phyloP scores from a whole-genome alignment of 1,284 basidiomycete species.

The Ganoderma lingzhi region DNA sequence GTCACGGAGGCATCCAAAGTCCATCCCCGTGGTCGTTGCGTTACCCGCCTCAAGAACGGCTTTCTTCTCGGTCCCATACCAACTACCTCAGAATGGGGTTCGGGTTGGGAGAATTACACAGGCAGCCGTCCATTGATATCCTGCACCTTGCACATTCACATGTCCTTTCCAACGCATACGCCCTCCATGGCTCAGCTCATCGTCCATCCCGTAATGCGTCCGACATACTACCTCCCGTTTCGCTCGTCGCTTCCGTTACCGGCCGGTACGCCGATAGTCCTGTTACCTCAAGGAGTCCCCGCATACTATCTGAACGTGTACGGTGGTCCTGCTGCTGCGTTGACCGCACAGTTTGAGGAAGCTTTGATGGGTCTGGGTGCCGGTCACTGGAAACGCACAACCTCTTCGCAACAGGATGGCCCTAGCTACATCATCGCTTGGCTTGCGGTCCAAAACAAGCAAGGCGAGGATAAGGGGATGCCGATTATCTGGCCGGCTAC shows the following conservation, averaged over 20 bases:
- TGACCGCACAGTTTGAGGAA: constrained; percentile 69
- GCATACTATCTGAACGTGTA: constrained; percentile 76
- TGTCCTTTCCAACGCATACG: constrained; percentile 41
- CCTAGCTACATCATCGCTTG: constrained; percentile 71
- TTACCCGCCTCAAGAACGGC: constrained; percentile 60
- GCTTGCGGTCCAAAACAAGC: constrained; percentile 76
- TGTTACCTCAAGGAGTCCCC: constrained; percentile 74
- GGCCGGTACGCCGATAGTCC: constrained; percentile 67
- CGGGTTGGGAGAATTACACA: constrained; percentile 65
- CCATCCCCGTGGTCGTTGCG: constrained; percentile 39
- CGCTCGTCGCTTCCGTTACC: constrained; percentile 50
- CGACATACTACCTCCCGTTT: constrained; percentile 61
- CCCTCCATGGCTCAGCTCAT: constrained; percentile 52
- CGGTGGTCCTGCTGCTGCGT: constrained; percentile 64
- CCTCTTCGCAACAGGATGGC: neutral
- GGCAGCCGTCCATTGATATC: constrained; percentile 61
- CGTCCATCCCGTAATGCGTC: constrained; percentile 64
- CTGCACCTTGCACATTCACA: constrained; percentile 65
- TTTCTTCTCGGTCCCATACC: constrained; percentile 61
- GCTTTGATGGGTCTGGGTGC: constrained; percentile 68
- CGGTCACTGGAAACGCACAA: constrained; percentile 53
- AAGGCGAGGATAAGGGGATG: constrained; percentile 80
- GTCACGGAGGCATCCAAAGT: constrained; percentile 49
- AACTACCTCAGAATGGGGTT: constrained; percentile 62
- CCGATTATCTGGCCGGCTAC: constrained; percentile 73